These are phyloP conservation scores for Durotheca rogersii DNA, from an alignment of 495 filamentous ascomycete species.

Conservation along the genomic window DNA sequence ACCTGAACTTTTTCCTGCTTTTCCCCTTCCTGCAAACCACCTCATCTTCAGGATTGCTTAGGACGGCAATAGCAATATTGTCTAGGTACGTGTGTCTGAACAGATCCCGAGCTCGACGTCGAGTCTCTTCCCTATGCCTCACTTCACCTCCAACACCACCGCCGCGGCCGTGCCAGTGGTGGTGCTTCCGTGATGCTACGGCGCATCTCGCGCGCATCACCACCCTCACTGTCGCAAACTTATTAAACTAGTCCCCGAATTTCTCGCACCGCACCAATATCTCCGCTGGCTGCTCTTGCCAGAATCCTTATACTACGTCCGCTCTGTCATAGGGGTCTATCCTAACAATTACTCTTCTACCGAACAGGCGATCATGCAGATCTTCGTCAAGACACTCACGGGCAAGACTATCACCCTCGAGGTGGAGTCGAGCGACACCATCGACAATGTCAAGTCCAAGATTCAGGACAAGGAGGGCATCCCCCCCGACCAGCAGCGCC, in stretches of 20 bases:
- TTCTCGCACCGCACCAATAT: no score
- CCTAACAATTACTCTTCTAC: constrained; percentile 18
- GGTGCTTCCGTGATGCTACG: background rate
- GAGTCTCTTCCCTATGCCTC: background rate
- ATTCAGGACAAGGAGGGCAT: constrained; percentile 99
- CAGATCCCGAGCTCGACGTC: constrained; percentile 25
- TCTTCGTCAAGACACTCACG: constrained; percentile 99
- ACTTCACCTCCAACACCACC: no score
- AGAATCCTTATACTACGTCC: no score
- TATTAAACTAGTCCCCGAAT: no score
- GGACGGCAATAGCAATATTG: constrained; percentile 54
- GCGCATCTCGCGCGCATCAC: no score
- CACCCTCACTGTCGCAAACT: no score
- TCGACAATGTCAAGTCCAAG: constrained; percentile 99
- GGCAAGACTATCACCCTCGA: constrained; percentile 99
- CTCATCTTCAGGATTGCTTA: constrained; percentile 55
- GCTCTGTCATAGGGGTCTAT: constrained; percentile 4
- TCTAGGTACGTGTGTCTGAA: constrained; percentile 54
- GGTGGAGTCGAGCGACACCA: constrained; percentile 99
- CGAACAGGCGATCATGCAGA: constrained; percentile 86
- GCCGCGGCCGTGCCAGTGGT: no score
- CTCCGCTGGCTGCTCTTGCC: no score
- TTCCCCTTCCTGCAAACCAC: constrained; percentile 20
- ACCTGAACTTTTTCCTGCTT: constrained; percentile 14
- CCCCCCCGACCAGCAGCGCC: constrained; percentile 98